These are phyloP conservation scores for Tylopilus vinaceipallidus DNA, from an alignment of 768 basidiomycete species.

Conservation along the genomic window DNA sequence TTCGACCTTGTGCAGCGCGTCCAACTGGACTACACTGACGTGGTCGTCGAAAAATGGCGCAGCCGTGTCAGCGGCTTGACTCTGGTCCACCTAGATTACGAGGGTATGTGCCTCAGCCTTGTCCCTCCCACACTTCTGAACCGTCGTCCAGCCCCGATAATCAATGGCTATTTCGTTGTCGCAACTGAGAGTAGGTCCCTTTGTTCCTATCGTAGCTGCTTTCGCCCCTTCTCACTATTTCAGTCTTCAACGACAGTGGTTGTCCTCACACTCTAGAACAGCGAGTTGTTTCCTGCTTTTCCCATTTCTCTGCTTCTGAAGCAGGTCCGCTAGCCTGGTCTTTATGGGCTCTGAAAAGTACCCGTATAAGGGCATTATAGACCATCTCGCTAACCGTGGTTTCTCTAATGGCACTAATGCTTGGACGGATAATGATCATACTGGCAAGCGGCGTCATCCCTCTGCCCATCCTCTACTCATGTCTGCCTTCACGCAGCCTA, in stretches of 20 bases:
- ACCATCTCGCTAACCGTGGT: slow-evolving; percentile 91
- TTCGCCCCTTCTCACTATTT: neutral
- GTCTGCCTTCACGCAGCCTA: slow-evolving; percentile 50
- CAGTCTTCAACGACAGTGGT: slow-evolving; percentile 92
- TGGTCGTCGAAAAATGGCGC: slow-evolving; percentile 84
- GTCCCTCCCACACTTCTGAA: slow-evolving; percentile 15
- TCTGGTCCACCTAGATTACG: slow-evolving; percentile 88
- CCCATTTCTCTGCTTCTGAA: neutral
- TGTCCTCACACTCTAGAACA: slow-evolving; percentile 97
- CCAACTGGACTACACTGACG: slow-evolving; percentile 75
- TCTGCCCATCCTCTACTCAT: neutral
- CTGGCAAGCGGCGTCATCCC: slow-evolving; percentile 31
- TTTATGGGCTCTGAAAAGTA: slow-evolving; percentile 97
- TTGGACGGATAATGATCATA: slow-evolving; percentile 96
- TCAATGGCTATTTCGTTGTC: slow-evolving; percentile 89
- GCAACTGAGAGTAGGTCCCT: slow-evolving; percentile 76
- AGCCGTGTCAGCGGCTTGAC: slow-evolving; percentile 85
- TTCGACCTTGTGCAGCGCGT: slow-evolving; percentile 80
- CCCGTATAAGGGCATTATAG: slow-evolving; percentile 94
- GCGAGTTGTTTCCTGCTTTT: slow-evolving; percentile 42
- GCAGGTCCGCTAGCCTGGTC: slow-evolving; percentile 53
- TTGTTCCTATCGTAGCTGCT: neutral
- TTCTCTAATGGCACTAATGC: slow-evolving; percentile 93
- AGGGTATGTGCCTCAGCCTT: slow-evolving; percentile 49
- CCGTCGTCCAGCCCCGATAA: slow-evolving; percentile 63